Evolutionary conservation across 2,329 filamentous ascomycete species (phyloP).

Genomic region (Stachybotrys elegans): DNA sequence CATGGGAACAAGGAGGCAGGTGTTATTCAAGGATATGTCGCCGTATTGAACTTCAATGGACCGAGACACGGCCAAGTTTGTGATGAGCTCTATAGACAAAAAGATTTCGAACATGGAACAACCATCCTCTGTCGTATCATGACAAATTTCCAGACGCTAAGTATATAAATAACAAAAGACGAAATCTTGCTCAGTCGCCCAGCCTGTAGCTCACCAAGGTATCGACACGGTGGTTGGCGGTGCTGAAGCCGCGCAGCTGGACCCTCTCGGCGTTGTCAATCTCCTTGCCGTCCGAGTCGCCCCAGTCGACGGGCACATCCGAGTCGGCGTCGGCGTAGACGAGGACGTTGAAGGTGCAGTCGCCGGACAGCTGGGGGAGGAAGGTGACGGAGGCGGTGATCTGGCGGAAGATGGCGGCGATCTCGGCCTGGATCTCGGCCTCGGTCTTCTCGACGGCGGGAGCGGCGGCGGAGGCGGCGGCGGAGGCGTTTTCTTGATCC

Average conservation of each 20-base stretch:
- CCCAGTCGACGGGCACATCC: constrained; percentile 97
- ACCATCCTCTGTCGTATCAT: too few species aligned
- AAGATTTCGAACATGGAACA: too few species aligned
- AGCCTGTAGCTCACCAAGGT: constrained; percentile 90
- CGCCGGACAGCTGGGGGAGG: constrained; percentile 78
- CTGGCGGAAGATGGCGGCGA: constrained; percentile 94
- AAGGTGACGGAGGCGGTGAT: constrained; percentile 98
- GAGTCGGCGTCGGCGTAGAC: constrained; percentile 94
- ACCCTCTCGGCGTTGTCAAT: constrained; percentile 93
- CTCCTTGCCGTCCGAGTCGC: constrained; percentile 96
- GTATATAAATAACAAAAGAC: too few species aligned
- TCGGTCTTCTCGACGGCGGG: constrained; percentile 73
- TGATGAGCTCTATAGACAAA: too few species aligned
- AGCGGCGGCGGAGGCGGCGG: constrained; percentile 23
- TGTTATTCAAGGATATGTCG: too few species aligned
- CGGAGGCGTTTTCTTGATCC: constrained; percentile 66
- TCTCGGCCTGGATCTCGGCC: constrained; percentile 88
- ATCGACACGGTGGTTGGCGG: constrained; percentile 87
- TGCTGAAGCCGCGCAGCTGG: constrained; percentile 92
- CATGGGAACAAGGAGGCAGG: too few species aligned
- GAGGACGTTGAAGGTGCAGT: constrained; percentile 97
- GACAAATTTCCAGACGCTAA: too few species aligned
- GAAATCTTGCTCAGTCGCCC: constrained; percentile 36
- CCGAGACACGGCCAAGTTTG: too few species aligned
- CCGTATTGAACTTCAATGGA: too few species aligned